phyloP scores from a whole-genome alignment of 371 early-diverging fungal genomes.

The Smittium mucronatum region DNA sequence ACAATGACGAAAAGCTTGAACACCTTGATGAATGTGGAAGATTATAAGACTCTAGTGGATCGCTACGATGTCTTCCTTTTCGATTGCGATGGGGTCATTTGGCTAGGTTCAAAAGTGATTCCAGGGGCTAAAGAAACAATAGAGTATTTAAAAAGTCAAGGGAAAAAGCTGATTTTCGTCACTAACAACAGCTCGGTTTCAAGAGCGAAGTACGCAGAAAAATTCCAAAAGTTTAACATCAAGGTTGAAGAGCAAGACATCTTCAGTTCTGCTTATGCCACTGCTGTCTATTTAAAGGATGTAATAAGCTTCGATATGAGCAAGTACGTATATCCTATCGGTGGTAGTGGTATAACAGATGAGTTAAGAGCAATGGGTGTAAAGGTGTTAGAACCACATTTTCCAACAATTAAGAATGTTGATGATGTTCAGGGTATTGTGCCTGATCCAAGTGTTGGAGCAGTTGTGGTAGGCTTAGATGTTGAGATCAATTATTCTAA shows the following conservation, averaged over 20 bases:
- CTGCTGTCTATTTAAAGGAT: constrained; percentile 80
- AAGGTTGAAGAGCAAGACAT: constrained; percentile 63
- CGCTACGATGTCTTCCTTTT: constrained; percentile 81
- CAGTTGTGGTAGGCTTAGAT: constrained; percentile 83
- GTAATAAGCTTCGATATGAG: constrained; percentile 60
- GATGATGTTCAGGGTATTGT: constrained; percentile 10
- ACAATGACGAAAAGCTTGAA: too few species aligned
- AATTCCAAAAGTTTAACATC: constrained; percentile 67
- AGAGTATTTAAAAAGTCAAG: constrained; percentile 32
- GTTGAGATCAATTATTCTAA: constrained; percentile 77
- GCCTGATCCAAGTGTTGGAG: constrained; percentile 43
- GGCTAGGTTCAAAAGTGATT: constrained; percentile 64
- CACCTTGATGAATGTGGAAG: too few species aligned
- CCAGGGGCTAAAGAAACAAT: constrained; percentile 57
- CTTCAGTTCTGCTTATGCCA: constrained; percentile 86
- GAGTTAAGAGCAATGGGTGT: constrained; percentile 73
- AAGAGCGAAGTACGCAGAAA: constrained; percentile 58
- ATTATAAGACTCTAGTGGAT: constrained; percentile 41
- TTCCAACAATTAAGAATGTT: neutral
- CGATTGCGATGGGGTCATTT: constrained; percentile 96
- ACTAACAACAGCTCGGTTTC: constrained; percentile 94
- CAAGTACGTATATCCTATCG: constrained; percentile 83
- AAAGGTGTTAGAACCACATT: constrained; percentile 7
- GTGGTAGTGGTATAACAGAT: constrained; percentile 74
- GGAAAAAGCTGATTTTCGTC: constrained; percentile 71